Conservation (phyloP, 306 rosid species). For the Inga oerstediana region DNA sequence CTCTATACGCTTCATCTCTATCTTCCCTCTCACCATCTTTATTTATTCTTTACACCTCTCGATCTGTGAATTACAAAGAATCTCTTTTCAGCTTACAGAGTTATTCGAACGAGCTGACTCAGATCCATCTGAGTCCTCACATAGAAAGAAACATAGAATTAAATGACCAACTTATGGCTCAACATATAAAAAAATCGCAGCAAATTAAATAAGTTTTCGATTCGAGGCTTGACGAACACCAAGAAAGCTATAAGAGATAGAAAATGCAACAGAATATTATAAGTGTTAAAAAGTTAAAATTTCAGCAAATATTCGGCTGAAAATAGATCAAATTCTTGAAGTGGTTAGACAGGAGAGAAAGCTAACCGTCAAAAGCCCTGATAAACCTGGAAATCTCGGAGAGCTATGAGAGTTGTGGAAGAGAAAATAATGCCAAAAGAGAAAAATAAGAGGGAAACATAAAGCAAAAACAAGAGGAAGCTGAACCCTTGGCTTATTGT, state of each 20-base stretch:
- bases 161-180: background rate
- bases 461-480: background rate
- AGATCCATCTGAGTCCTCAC: background rate
- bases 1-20: slow-evolving; percentile 69
- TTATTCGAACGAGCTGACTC: too few relatives aligned
- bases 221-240: background rate
- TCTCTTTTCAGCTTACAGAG: background rate
- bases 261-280: background rate
- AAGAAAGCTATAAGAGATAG: slow-evolving; percentile 12
- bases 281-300: background rate
- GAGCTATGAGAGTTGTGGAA: background rate
- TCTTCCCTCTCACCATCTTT: slow-evolving; percentile 89
- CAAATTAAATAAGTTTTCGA: background rate
- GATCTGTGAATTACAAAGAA: background rate
- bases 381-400: slow-evolving; percentile 32
- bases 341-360: background rate
- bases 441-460: background rate
- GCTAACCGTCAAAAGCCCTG: slow-evolving; percentile 42
- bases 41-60: background rate
- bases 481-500: background rate
- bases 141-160: background rate
- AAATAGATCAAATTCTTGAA: slow-evolving; percentile 17
- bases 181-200: background rate
- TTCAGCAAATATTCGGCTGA: background rate
- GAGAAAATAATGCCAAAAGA: background rate